phyloP scores from a whole-genome alignment of 768 basidiomycete species.

The Tubosaeta sp. region DNA sequence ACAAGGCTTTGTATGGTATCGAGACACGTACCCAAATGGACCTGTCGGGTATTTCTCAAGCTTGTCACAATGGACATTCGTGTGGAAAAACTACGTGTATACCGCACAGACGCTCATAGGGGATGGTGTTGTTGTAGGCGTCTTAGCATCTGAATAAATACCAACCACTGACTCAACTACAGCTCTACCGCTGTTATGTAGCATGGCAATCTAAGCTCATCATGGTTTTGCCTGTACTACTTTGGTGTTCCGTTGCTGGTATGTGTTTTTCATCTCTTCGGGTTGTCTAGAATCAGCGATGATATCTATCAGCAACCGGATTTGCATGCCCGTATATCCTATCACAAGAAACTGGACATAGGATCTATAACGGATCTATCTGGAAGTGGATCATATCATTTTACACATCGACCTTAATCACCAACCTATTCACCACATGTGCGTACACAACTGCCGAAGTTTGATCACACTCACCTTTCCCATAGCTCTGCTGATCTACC shows the following conservation, averaged over 20 bases:
- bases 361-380: constrained; percentile 22
- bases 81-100: constrained; percentile 19
- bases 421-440: constrained; percentile 30
- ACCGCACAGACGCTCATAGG: constrained; percentile 20
- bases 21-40: constrained; percentile 19
- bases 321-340: constrained; percentile 12
- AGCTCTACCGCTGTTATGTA: constrained; percentile 20
- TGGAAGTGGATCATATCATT: constrained; percentile 32
- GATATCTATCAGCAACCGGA: constrained; percentile 8
- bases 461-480: not conserved
- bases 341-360: not conserved
- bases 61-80: constrained; percentile 18
- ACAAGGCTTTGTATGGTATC: constrained; percentile 18
- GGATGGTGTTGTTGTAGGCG: constrained; percentile 20
- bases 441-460: not conserved
- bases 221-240: constrained; percentile 19
- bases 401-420: constrained; percentile 27
- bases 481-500: constrained; percentile 21
- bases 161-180: not conserved
- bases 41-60: constrained; percentile 21
- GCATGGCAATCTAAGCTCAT: constrained; percentile 24
- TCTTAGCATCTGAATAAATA: not conserved
- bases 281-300: not conserved
- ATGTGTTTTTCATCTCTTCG: not conserved
- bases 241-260: constrained; percentile 26